Percentiles rank a stretch among this genome's conserved stretches.
Evolutionary conservation across 495 filamentous ascomycete genomes (phyloP).

Genomic region (Penicillium goetzii): DNA sequence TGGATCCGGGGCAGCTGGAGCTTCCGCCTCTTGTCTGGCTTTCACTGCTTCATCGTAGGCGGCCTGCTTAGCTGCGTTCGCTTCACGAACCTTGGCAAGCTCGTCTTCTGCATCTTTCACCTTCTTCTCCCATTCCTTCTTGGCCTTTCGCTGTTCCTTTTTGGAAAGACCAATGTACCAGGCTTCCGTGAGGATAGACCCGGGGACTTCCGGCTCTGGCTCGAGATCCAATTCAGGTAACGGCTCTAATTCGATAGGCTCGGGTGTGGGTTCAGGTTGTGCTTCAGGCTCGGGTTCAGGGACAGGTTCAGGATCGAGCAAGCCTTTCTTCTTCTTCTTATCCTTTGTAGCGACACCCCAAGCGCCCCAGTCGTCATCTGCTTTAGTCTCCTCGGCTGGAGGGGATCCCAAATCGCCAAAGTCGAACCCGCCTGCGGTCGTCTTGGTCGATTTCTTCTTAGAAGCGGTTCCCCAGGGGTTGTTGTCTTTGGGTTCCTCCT

Average conservation of each 20-base stretch:
- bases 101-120: constrained; percentile 23
- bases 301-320: constrained; percentile 33
- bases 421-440: constrained; percentile 45
- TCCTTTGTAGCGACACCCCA: constrained; percentile 31
- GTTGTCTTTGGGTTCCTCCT: constrained; percentile 39
- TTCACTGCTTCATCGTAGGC: constrained; percentile 18
- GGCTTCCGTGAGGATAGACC: constrained; percentile 20
- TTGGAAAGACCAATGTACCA: constrained; percentile 30
- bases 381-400: constrained; percentile 19
- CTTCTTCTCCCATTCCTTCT: constrained; percentile 39
- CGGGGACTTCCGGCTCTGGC: constrained; percentile 21
- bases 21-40: constrained; percentile 28
- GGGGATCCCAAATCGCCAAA: constrained; percentile 48
- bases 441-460: constrained; percentile 46
- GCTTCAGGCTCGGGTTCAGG: constrained; percentile 35
- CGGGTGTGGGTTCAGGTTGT: constrained; percentile 17
- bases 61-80: constrained; percentile 22
- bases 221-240: constrained; percentile 19
- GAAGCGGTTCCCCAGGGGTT: constrained; percentile 46
- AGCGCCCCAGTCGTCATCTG: constrained; percentile 36
- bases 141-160: constrained; percentile 39
- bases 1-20: constrained; percentile 7
- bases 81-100: constrained; percentile 12
- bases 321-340: constrained; percentile 36
- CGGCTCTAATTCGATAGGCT: constrained; percentile 18